Evolutionary conservation across 164 flowering plant species (phyloP), one percentile per base, ranked within the genome.

Genomic region (Nymphaea thermarum): DNA sequence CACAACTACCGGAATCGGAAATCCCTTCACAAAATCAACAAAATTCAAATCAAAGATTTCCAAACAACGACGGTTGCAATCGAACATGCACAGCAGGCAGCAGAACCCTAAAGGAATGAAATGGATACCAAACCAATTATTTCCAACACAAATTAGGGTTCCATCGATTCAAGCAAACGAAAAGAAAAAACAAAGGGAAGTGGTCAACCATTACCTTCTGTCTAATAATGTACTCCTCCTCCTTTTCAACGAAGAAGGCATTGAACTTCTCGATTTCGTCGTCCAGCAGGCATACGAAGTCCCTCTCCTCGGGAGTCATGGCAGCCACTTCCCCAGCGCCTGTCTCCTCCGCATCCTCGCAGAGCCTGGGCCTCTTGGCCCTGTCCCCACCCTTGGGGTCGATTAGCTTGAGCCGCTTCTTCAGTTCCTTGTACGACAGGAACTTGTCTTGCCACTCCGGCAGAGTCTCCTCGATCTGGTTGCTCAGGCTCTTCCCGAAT

Each of bases 381-480:
- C 12, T 7, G 12, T 47, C 55, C 11, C 7, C 55, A 12, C 12
- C 12, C 45, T 76, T 77, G 5, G 88, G 83, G 43, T 78, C 82
- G 41, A 90, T 78, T 5, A 70, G 75, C 74, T 90, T 90, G 77
- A 92, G 71, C 61, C 36, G 71, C 81, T 88, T 83, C 85, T 93
- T 93, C 73, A 93, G 79, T 10, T 87, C 89, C 77, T 93, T 93
- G 80, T 93, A 93, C 4, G 93, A 87, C 17, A 93, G 73, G 68
- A 88, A 90, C 80, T 87, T 84, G 76, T 93, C 97, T 66, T 90
- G 79, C 98, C 98, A 93, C 65, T 87, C 96, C 0, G 97, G 98
- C 68, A 88, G 79, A 1, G 93, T 85, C 71, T 87, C 92, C 71
- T 89, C 93, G 69, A 90, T 86, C 82, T 89, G 91, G 71, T 75